Evolutionary conservation across 176 grass and related monocot genomes (phyloP).

Genomic region (Juncus effusus): DNA sequence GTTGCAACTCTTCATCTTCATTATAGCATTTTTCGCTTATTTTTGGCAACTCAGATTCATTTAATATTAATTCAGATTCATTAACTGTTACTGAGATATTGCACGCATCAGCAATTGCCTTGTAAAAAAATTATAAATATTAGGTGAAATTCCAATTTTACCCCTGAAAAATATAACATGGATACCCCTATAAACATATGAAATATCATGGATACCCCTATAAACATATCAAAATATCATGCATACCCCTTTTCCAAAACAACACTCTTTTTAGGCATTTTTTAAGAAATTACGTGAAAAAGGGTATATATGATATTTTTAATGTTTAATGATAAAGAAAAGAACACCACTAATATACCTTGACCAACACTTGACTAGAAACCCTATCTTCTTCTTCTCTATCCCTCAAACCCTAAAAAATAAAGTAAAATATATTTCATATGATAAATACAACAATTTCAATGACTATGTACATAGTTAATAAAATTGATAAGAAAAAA

Average conservation of each 20-base stretch:
- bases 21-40: constrained; percentile 56
- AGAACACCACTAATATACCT: constrained; percentile 41
- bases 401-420: constrained; percentile 58
- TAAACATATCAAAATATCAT: no score
- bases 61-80: constrained; percentile 30
- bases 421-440: constrained; percentile 4
- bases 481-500: constrained; percentile 10
- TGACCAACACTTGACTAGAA: constrained; percentile 76
- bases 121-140: constrained; percentile 24
- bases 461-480: neutral
- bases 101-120: constrained; percentile 84
- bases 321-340: no score
- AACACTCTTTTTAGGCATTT: no score
- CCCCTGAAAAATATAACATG: no score
- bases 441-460: neutral
- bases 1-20: constrained; percentile 79
- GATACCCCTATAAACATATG: no score
- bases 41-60: constrained; percentile 60
- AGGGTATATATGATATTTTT: no score
- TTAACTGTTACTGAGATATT: constrained; percentile 59
- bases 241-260: no score
- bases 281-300: no score
- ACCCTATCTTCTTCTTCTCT: constrained; percentile 95
- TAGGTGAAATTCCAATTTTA: neutral
- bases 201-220: no score